Evolutionary conservation across 2,329 filamentous ascomycete species (phyloP).

Genomic region (Colletotrichum tanaceti): DNA sequence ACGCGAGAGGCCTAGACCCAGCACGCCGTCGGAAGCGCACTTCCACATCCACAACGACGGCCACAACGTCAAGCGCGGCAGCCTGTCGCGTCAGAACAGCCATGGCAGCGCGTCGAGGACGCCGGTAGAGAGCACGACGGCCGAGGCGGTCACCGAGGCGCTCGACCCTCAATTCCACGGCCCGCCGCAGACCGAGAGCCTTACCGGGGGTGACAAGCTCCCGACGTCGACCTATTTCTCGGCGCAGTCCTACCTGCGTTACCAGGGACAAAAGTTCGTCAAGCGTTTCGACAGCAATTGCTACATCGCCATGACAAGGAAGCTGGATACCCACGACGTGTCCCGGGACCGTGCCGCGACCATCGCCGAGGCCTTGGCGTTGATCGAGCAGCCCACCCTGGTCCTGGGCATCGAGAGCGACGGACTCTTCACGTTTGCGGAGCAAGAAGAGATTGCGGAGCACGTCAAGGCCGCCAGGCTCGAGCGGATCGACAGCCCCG

Average conservation of each 20-base stretch:
- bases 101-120: conserved; percentile 23
- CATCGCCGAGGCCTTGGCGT: conserved; percentile 78
- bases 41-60: conserved; percentile 88
- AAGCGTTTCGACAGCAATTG: conserved; percentile 98
- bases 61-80: conserved; percentile 70
- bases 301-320: conserved; percentile 98
- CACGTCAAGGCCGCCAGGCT: conserved; percentile 82
- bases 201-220: conserved; percentile 63
- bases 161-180: conserved; percentile 78
- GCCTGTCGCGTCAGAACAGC: conserved; percentile 62
- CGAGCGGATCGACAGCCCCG: conserved; percentile 89
- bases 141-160: conserved; percentile 47
- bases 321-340: conserved; percentile 96
- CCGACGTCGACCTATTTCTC: conserved; percentile 91
- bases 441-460: conserved; percentile 91
- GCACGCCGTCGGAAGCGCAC: conserved; percentile 76
- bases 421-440: conserved; percentile 95
- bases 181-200: conserved; percentile 62
- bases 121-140: conserved; percentile 41
- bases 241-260: conserved; percentile 95
- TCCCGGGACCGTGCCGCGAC: conserved; percentile 78
- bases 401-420: conserved; percentile 96
- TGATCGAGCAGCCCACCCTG: conserved; percentile 89
- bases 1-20: conserved; percentile 71
- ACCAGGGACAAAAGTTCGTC: conserved; percentile 96